A percentile compares a stretch with the other conserved stretches of the same genome.
Conservation (phyloP, 2,329 filamentous ascomycete genomes). For the Diaporthe ilicicola region DNA sequence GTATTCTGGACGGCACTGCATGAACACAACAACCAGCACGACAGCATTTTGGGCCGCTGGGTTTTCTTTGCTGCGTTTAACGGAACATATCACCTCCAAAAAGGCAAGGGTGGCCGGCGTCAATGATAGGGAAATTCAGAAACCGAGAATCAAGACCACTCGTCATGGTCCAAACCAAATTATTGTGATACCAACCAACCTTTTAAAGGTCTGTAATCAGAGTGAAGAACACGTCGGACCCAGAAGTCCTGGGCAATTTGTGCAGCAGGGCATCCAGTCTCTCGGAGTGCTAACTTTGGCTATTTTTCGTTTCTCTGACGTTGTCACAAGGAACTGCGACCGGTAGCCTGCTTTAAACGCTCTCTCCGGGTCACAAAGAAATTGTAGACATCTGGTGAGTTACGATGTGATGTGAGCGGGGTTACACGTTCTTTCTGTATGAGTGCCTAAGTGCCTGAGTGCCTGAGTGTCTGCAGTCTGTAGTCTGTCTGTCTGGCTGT, state of each 20-base stretch:
- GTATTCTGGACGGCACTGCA: conserved; percentile 52
- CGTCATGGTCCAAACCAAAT: conserved; percentile 46
- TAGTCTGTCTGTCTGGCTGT: neutral
- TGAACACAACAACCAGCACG: conserved; percentile 47
- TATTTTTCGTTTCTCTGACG: neutral
- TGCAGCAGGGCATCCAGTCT: neutral
- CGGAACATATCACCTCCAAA: conserved; percentile 62
- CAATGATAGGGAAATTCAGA: conserved; percentile 71
- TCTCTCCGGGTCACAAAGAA: neutral
- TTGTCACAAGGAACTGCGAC: neutral
- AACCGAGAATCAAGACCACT: conserved; percentile 51
- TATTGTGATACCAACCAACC: conserved; percentile 38
- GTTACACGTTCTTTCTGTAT: neutral
- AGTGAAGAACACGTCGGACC: neutral
- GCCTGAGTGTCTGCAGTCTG: conserved; percentile 14
- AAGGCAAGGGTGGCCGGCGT: conserved; percentile 67
- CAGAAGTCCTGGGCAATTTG: neutral
- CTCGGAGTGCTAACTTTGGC: neutral
- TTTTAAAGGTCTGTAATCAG: conserved; percentile 7
- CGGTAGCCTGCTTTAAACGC: neutral
- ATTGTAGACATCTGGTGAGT: neutral
- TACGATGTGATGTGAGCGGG: neutral
- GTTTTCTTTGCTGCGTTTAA: conserved; percentile 62
- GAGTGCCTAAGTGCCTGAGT: neutral
- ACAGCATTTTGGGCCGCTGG: conserved; percentile 63